A percentile compares a stretch with the other conserved stretches of the same genome.
Evolutionary conservation across 2,329 filamentous ascomycete species (phyloP).

Genomic region (Penicillium sp.): DNA sequence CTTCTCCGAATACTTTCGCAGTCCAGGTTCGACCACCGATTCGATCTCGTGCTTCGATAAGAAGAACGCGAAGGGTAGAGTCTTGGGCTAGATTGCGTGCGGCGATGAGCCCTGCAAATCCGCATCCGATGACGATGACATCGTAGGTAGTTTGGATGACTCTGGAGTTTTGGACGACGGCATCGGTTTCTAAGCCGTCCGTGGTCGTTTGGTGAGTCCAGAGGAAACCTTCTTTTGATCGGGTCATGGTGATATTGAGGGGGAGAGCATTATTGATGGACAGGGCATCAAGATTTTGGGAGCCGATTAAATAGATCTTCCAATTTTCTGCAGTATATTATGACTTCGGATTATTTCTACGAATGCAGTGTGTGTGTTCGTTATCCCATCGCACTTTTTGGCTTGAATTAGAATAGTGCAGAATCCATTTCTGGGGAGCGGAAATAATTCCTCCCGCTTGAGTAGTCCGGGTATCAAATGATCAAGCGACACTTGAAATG

Average conservation of each 20-base stretch:
- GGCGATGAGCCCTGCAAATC: background rate
- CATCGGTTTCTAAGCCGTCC: background rate
- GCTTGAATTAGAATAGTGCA: background rate
- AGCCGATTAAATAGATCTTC: background rate
- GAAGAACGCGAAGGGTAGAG: background rate
- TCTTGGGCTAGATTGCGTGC: background rate
- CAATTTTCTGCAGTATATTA: background rate
- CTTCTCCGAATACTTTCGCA: conserved; percentile 36
- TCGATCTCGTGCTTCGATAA: conserved; percentile 40
- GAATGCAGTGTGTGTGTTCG: background rate
- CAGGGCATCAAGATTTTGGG: background rate
- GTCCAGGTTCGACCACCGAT: conserved; percentile 51
- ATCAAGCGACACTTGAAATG: background rate
- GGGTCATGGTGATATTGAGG: background rate
- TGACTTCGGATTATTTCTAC: background rate
- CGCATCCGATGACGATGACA: background rate
- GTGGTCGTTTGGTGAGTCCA: background rate
- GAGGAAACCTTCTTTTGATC: background rate
- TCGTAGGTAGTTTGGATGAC: background rate
- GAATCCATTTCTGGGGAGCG: background rate
- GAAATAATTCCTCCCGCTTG: background rate
- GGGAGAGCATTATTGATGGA: background rate
- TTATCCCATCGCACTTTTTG: background rate
- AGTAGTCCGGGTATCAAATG: background rate
- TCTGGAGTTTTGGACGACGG: background rate